Conservation (phyloP, 768 basidiomycete genomes). For the Tricholoma sp. region DNA sequence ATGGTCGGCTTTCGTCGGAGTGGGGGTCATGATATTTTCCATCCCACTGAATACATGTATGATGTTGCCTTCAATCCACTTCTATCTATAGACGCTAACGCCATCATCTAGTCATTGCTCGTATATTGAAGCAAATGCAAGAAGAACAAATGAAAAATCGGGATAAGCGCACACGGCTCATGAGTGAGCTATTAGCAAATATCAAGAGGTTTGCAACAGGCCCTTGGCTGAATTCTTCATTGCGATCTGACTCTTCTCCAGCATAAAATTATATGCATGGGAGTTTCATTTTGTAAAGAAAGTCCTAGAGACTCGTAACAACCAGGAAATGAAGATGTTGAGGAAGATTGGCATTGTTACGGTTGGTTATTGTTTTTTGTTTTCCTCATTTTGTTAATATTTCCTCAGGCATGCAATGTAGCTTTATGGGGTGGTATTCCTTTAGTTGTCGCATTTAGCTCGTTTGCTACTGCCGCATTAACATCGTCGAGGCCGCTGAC, state of each 20-base stretch:
- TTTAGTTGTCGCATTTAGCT: constrained; percentile 74
- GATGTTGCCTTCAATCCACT: constrained; percentile 7
- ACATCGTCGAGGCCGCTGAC: constrained; percentile 68
- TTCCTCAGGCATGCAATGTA: constrained; percentile 46
- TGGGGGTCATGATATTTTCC: constrained; percentile 82
- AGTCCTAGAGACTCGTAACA: constrained; percentile 75
- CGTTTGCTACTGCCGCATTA: constrained; percentile 68
- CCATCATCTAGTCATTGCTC: constrained; percentile 46
- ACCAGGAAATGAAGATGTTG: constrained; percentile 77
- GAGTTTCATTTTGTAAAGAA: constrained; percentile 84
- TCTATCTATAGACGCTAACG: neutral
- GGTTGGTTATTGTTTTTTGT: constrained; percentile 28
- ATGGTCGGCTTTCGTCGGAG: constrained; percentile 87
- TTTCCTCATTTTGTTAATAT: neutral
- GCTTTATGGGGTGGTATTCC: constrained; percentile 70
- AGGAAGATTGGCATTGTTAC: constrained; percentile 75
- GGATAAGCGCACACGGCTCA: constrained; percentile 75
- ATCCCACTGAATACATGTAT: constrained; percentile 65
- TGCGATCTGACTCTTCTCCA: constrained; percentile 19
- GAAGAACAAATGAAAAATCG: constrained; percentile 91
- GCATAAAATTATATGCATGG: constrained; percentile 93
- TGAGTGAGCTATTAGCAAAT: constrained; percentile 92
- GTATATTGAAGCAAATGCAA: constrained; percentile 69
- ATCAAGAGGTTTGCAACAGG: constrained; percentile 61
- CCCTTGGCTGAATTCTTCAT: neutral